Base-by-base conservation (phyloP, 2,329 filamentous ascomycete species). In the Nectriaceae sp. region DNA sequence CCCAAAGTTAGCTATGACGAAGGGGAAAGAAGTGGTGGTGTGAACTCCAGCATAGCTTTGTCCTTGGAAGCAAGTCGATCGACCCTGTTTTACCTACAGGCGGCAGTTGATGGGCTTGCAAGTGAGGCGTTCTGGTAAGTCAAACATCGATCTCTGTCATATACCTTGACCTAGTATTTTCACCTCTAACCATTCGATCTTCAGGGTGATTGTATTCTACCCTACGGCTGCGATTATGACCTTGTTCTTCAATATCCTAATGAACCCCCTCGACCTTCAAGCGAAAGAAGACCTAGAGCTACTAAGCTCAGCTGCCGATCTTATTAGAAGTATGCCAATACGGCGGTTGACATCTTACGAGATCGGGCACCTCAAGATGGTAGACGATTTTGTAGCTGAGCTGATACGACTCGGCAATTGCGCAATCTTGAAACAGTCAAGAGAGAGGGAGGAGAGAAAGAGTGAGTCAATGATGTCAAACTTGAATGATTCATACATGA, bases 1-100 rank as follows among this genome's bases (percentile, higher is more conserved):
- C 39, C 19, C 2, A 48, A 41, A 1, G 16, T 40, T 10, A 29
- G 29, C 1, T 22, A 62, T 43, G 42, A 60, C 2, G 60, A 45
- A 52, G 50, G 49, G 2, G 54, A 73, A 36, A 71, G 74, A 46
- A 70, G 75, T 13, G 53, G 56, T 0, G 76, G 76, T 0, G 68
- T 82, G 0, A 73, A 71, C 19, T 82, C 79, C 0, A 82, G 79
- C 46, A 64, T 80, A 13, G 74, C 75, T 1, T 60, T 83, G 2
- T 76, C 78, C 0, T 68, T 83, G 0, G 77, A 83, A 45, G 79
- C 79, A 0, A 81, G 78, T 52, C 74, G 80, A 4, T 79, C 79
- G 0, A 81, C 78, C 0, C 57, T 83, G 2, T 63, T 75, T 2
- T 82, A 76, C 41, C 55, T 82, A 3, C 64, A 70, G 20, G 67